Conservation (phyloP, 2,329 filamentous ascomycete species). For the Apiospora rasikravindrae region DNA sequence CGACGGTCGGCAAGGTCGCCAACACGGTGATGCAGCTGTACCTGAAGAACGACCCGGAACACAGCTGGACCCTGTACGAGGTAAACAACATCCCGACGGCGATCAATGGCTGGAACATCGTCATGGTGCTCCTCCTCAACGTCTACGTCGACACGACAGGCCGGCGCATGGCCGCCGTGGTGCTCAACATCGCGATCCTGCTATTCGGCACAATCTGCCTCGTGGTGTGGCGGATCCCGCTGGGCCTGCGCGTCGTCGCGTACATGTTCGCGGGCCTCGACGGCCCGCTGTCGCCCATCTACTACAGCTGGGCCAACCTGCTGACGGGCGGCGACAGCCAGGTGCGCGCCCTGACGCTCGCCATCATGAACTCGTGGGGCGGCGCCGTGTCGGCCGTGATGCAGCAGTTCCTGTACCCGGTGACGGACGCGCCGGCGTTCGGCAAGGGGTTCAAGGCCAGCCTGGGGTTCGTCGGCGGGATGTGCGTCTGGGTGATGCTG, state of each 20-base stretch:
- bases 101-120: slow-evolving; percentile 39
- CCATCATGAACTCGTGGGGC: slow-evolving; percentile 43
- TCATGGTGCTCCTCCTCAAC: slow-evolving; percentile 34
- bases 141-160: slow-evolving; percentile 40
- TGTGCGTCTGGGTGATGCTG: slow-evolving; percentile 33
- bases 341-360: slow-evolving; percentile 40
- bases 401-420: slow-evolving; percentile 41
- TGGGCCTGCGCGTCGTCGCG: slow-evolving; percentile 39
- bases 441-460: slow-evolving; percentile 37
- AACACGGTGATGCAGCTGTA: slow-evolving; percentile 37
- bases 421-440: slow-evolving; percentile 39
- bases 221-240: slow-evolving; percentile 38
- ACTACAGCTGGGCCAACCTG: slow-evolving; percentile 43
- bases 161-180: slow-evolving; percentile 38
- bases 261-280: slow-evolving; percentile 43
- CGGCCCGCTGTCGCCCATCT: slow-evolving; percentile 42
- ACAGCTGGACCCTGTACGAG: slow-evolving; percentile 35
- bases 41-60: slow-evolving; percentile 34
- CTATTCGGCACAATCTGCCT: slow-evolving; percentile 40
- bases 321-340: slow-evolving; percentile 40
- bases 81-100: slow-evolving; percentile 37
- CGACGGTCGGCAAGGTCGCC: slow-evolving; percentile 35
- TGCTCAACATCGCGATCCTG: slow-evolving; percentile 37
- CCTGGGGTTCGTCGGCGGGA: slow-evolving; percentile 33
- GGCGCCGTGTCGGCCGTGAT: slow-evolving; percentile 38